Percentiles rank a stretch among this genome's conserved stretches.
Evolutionary conservation across 306 rosid species (phyloP).

Genomic region (Mimosa bimucronata): DNA sequence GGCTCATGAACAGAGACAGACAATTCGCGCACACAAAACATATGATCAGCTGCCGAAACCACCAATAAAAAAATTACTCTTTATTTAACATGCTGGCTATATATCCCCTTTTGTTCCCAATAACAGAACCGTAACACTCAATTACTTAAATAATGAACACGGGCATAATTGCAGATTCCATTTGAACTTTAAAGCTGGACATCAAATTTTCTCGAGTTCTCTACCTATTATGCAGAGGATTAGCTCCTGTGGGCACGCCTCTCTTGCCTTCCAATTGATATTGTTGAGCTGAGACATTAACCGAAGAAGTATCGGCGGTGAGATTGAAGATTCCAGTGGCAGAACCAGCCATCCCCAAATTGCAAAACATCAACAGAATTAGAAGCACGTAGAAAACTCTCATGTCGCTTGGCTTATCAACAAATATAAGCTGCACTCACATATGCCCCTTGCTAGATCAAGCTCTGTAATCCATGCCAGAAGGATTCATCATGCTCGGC

Average conservation of each 20-base stretch:
- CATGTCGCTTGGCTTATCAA: constrained; percentile 35
- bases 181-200: neutral
- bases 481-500: neutral
- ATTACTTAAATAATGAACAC: neutral
- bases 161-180: neutral
- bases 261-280: constrained; percentile 53
- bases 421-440: neutral
- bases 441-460: neutral
- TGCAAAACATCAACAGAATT: constrained; percentile 51
- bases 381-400: constrained; percentile 44
- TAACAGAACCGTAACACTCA: neutral
- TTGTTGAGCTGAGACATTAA: constrained; percentile 25
- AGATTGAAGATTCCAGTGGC: constrained; percentile 42
- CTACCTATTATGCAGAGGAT: constrained; percentile 73
- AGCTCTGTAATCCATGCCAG: neutral
- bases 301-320: constrained; percentile 7
- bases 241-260: constrained; percentile 64
- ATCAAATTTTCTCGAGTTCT: neutral
- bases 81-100: neutral
- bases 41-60: neutral
- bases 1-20: no score
- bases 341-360: constrained; percentile 39
- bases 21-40: neutral
- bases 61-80: neutral
- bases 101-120: neutral